Evolutionary conservation across 257 asterid species (phyloP).

Genomic region (Eucommia ulmoides): DNA sequence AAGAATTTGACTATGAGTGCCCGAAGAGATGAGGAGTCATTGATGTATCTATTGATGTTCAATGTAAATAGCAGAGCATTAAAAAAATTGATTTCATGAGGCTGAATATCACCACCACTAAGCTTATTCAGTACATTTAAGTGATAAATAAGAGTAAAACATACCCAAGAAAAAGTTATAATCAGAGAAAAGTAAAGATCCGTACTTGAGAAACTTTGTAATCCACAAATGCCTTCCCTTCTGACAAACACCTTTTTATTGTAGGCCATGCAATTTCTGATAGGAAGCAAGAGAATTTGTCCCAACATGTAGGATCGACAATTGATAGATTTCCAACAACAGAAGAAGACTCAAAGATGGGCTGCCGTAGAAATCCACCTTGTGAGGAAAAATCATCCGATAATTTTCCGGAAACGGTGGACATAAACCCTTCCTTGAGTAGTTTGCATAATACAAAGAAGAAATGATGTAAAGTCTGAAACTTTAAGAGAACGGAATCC

Average conservation of each 20-base stretch:
- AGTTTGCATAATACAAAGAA: conserved; percentile 81
- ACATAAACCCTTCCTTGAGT: conserved; percentile 68
- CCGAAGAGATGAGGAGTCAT: too few species aligned
- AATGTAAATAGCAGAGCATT: too few species aligned
- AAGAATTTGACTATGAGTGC: too few species aligned
- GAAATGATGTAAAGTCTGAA: conserved; percentile 73
- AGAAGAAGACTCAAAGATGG: conserved; percentile 28
- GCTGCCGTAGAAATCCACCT: conserved; percentile 84
- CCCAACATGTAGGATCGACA: conserved; percentile 44
- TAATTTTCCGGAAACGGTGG: conserved; percentile 20
- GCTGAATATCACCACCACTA: too few species aligned
- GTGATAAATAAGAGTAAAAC: too few species aligned
- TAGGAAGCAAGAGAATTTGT: conserved; percentile 51
- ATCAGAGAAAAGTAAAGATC: too few species aligned
- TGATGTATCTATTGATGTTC: too few species aligned
- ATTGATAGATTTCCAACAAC: conserved; percentile 19
- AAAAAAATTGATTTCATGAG: too few species aligned
- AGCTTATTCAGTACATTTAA: too few species aligned
- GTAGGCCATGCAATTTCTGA: conserved; percentile 74
- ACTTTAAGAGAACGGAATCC: conserved; percentile 61
- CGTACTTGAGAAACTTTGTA: conserved; percentile 64
- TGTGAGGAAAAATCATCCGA: conserved; percentile 38
- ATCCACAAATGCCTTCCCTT: conserved; percentile 70
- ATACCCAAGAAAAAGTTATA: too few species aligned
- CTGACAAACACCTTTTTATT: conserved; percentile 60